phyloP scores from a whole-genome alignment of 2,329 filamentous ascomycete genomes.

The Exserohilum rostratum region DNA sequence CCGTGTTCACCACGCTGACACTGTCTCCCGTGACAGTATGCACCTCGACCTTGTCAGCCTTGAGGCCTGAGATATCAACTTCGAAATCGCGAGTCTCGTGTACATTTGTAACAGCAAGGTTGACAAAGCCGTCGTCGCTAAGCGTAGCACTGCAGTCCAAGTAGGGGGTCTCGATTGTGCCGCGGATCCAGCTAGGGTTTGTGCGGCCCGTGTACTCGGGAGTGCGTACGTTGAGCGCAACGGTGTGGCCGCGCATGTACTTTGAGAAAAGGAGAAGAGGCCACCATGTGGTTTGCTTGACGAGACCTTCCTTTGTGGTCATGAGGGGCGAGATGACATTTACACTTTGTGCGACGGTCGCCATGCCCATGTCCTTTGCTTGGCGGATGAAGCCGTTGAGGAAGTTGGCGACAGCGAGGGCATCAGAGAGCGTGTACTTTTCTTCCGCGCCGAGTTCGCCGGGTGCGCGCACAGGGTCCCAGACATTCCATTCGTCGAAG shows the following conservation, averaged over 20 bases:
- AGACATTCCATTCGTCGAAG: slow-evolving; percentile 87
- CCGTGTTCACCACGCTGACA: slow-evolving; percentile 67
- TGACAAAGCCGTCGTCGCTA: slow-evolving; percentile 65
- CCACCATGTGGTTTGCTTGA: slow-evolving; percentile 79
- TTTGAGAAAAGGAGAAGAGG: slow-evolving; percentile 71
- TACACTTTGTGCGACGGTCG: slow-evolving; percentile 77
- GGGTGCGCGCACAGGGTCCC: slow-evolving; percentile 74
- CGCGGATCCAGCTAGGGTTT: slow-evolving; percentile 68
- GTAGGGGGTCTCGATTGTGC: slow-evolving; percentile 71
- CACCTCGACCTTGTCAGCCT: slow-evolving; percentile 58
- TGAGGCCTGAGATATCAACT: slow-evolving; percentile 64
- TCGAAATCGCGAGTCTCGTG: slow-evolving; percentile 64
- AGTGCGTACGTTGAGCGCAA: slow-evolving; percentile 69
- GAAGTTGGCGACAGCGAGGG: slow-evolving; percentile 75
- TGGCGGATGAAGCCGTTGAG: slow-evolving; percentile 79
- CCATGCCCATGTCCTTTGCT: slow-evolving; percentile 74
- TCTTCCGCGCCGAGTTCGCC: slow-evolving; percentile 77
- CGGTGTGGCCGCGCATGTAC: slow-evolving; percentile 75
- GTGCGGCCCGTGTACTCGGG: slow-evolving; percentile 71
- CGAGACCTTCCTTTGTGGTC: slow-evolving; percentile 68
- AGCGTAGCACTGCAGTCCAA: slow-evolving; percentile 70
- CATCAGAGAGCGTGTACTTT: slow-evolving; percentile 72
- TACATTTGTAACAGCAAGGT: slow-evolving; percentile 76
- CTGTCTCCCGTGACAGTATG: slow-evolving; percentile 66
- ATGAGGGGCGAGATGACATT: slow-evolving; percentile 80